A percentile compares a stretch with the other conserved stretches of the same genome.
Evolutionary conservation across 306 rosid genomes (phyloP).

Genomic region (Sesbania bispinosa): DNA sequence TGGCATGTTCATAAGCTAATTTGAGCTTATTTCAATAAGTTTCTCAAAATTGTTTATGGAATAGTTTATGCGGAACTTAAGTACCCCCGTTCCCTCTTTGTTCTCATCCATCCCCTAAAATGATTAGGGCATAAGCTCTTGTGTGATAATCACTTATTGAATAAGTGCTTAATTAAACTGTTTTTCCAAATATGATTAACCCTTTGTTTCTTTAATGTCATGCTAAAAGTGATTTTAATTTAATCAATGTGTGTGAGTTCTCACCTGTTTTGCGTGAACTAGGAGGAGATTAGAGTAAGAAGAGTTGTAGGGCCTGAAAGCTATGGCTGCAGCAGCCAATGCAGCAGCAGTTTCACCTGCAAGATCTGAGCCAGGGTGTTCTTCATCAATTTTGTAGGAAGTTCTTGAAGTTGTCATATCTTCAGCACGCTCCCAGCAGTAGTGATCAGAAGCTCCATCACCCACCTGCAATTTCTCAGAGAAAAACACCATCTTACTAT

Average conservation of each 20-base stretch:
- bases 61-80: no score
- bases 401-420: conserved; percentile 80
- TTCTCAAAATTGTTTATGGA: no score
- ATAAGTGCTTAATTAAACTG: no score
- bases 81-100: no score
- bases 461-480: conserved; percentile 52
- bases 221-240: neutral
- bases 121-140: no score
- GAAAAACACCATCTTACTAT: neutral
- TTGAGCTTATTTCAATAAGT: no score
- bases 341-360: conserved; percentile 94
- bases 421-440: conserved; percentile 89
- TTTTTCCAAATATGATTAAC: no score
- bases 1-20: no score
- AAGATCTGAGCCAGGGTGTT: conserved; percentile 83
- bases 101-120: no score
- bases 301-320: conserved; percentile 74
- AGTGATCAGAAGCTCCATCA: conserved; percentile 84
- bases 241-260: neutral
- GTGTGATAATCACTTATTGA: no score
- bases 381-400: conserved; percentile 69
- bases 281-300: conserved; percentile 68
- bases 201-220: no score
- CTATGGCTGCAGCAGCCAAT: conserved; percentile 80
- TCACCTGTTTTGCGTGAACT: conserved; percentile 74